A percentile compares a stretch with the other conserved stretches of the same genome.
phyloP scores from a whole-genome alignment of 2,329 filamentous ascomycete genomes.

The Claviceps sp. region DNA sequence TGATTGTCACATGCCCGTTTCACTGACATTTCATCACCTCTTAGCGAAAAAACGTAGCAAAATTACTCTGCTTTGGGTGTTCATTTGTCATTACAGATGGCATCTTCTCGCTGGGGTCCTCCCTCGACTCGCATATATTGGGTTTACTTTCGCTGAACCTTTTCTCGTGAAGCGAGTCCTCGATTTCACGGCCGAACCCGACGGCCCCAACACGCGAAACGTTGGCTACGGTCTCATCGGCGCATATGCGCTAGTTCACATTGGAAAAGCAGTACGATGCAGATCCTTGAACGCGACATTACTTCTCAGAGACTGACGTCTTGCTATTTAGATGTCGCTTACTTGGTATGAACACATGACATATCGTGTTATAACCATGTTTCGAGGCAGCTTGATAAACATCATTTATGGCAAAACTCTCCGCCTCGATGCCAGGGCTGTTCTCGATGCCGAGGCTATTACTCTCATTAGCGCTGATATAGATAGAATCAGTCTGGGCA shows the following conservation, averaged over 20 bases:
- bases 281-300: slow-evolving; percentile 10
- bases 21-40: not conserved
- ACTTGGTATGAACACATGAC: slow-evolving; percentile 16
- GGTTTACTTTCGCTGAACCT: slow-evolving; percentile 28
- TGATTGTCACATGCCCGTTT: not conserved
- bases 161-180: slow-evolving; percentile 26
- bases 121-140: slow-evolving; percentile 22
- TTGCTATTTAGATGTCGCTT: slow-evolving; percentile 6
- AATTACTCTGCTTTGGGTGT: slow-evolving; percentile 11
- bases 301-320: slow-evolving; percentile 12
- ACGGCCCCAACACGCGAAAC: slow-evolving; percentile 14
- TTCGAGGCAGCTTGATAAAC: slow-evolving; percentile 22
- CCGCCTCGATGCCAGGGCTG: slow-evolving; percentile 8
- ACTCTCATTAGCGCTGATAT: slow-evolving; percentile 33
- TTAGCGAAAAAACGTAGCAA: slow-evolving; percentile 11
- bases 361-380: slow-evolving; percentile 20
- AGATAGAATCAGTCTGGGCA: slow-evolving; percentile 17
- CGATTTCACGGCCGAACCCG: slow-evolving; percentile 15
- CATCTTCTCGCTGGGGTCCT: slow-evolving; percentile 17
- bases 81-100: slow-evolving; percentile 15
- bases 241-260: slow-evolving; percentile 24
- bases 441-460: slow-evolving; percentile 21
- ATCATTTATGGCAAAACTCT: slow-evolving; percentile 36
- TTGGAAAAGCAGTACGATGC: slow-evolving; percentile 25
- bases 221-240: slow-evolving; percentile 25